phyloP scores from a whole-genome alignment of 768 basidiomycete genomes.

The Termitomyces sp. region DNA sequence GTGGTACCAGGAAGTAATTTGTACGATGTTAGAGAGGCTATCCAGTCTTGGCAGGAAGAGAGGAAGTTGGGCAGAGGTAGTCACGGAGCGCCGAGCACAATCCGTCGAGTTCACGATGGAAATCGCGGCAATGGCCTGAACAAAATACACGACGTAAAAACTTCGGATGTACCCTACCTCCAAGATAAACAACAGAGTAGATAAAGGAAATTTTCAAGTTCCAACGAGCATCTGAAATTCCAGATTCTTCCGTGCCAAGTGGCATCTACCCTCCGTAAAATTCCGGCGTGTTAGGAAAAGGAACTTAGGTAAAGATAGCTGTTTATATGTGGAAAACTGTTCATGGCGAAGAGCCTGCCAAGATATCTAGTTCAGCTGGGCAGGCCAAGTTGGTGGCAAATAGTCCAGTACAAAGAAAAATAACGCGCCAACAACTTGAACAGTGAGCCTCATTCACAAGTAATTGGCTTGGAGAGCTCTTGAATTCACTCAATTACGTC shows the following conservation, averaged over 20 bases:
- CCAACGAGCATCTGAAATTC: not conserved
- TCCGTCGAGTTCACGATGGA: not conserved
- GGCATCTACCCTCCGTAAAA: not conserved
- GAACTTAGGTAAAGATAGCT: not conserved
- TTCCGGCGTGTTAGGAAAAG: not conserved
- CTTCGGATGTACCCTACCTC: not conserved
- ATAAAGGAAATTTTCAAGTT: not conserved
- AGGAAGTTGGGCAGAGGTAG: not conserved
- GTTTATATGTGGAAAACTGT: not conserved
- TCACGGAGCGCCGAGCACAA: not conserved
- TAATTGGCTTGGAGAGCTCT: too few relatives aligned
- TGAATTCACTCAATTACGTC: too few relatives aligned
- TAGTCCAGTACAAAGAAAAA: constrained; percentile 3
- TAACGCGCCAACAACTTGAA: constrained; percentile 5
- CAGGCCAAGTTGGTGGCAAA: not conserved
- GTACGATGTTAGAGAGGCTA: not conserved
- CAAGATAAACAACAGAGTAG: not conserved
- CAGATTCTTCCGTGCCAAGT: not conserved
- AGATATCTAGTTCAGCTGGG: not conserved
- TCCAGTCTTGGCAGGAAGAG: not conserved
- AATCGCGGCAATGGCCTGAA: not conserved
- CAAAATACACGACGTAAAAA: not conserved
- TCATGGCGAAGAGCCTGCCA: not conserved
- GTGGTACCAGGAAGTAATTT: not conserved
- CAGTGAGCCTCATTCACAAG: too few relatives aligned